A percentile compares a stretch with the other conserved stretches of the same genome.
Evolutionary conservation across 352 stramenopile species (phyloP).

Genomic region (Globisporangium spiculum): DNA sequence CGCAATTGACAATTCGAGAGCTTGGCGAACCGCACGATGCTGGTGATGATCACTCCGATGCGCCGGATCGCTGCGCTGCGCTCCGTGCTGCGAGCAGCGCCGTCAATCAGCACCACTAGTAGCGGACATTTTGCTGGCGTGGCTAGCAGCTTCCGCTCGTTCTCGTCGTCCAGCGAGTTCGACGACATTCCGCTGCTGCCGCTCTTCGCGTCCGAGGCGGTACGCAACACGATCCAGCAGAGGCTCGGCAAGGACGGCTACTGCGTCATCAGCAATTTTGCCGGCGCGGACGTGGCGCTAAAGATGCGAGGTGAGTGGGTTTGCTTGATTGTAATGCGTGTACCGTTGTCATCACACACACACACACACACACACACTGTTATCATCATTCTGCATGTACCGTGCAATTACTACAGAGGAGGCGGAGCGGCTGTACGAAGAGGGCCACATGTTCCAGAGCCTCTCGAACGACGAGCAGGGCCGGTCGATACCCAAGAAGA

Average conservation of each 20-base stretch:
- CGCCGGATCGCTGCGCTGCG: background rate
- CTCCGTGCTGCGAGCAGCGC: background rate
- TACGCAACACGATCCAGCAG: constrained; percentile 37
- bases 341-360: background rate
- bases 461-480: constrained; percentile 44
- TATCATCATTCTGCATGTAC: background rate
- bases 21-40: background rate
- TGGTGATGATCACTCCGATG: background rate
- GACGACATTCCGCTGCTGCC: constrained; percentile 42
- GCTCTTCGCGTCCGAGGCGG: constrained; percentile 33
- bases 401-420: constrained; percentile 21
- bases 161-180: constrained; percentile 12
- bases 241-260: constrained; percentile 38
- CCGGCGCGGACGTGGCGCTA: constrained; percentile 31
- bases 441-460: constrained; percentile 52
- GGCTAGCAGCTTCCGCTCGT: background rate
- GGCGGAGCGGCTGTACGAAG: constrained; percentile 40
- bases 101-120: background rate
- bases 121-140: background rate
- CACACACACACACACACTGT: background rate
- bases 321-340: background rate
- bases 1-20: background rate
- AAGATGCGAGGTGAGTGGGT: constrained; percentile 32
- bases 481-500: constrained; percentile 36
- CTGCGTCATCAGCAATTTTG: constrained; percentile 40